These are phyloP conservation scores for Hortaea werneckii DNA, from an alignment of 2,329 filamentous ascomycete species.

Conservation along the genomic window DNA sequence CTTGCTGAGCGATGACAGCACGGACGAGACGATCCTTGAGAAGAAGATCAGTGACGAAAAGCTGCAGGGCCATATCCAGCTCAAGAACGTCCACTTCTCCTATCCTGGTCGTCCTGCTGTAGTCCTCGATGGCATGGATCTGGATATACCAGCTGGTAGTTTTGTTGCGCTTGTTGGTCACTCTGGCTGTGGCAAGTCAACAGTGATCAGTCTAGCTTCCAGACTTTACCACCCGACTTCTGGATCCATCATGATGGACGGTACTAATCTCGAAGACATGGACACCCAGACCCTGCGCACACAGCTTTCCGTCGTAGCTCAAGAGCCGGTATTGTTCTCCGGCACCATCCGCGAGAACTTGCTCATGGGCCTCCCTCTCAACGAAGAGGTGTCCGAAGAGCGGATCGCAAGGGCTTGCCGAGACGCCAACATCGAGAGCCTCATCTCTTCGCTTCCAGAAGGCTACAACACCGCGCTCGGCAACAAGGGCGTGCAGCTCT, in stretches of 20 bases:
- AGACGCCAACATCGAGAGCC: constrained; percentile 12
- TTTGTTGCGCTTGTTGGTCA: constrained; percentile 62
- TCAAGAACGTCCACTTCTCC: constrained; percentile 21
- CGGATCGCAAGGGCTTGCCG: constrained; percentile 2
- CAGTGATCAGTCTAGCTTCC: constrained; percentile 51
- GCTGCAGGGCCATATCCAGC: constrained; percentile 8
- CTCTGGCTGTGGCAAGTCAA: constrained; percentile 63
- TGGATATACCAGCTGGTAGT: constrained; percentile 32
- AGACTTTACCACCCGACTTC: constrained; percentile 59
- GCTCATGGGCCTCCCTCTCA: constrained; percentile 10
- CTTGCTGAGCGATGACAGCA: constrained; percentile 39
- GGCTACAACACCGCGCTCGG: constrained; percentile 13
- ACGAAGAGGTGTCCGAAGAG: constrained; percentile 7
- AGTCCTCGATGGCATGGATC: constrained; percentile 26
- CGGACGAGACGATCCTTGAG: background rate
- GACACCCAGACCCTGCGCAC: constrained; percentile 30
- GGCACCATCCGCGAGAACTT: constrained; percentile 33
- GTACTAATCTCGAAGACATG: constrained; percentile 24
- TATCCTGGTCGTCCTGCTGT: constrained; percentile 19
- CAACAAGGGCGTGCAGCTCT: constrained; percentile 13
- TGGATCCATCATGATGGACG: constrained; percentile 49
- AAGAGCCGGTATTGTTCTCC: constrained; percentile 39
- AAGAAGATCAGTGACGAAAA: constrained; percentile 9
- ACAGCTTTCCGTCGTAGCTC: constrained; percentile 34
- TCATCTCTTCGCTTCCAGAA: constrained; percentile 18